Evolutionary conservation across 192 early-diverging fungal genomes (phyloP).

Genomic region (Chytriomyces hyalinus): DNA sequence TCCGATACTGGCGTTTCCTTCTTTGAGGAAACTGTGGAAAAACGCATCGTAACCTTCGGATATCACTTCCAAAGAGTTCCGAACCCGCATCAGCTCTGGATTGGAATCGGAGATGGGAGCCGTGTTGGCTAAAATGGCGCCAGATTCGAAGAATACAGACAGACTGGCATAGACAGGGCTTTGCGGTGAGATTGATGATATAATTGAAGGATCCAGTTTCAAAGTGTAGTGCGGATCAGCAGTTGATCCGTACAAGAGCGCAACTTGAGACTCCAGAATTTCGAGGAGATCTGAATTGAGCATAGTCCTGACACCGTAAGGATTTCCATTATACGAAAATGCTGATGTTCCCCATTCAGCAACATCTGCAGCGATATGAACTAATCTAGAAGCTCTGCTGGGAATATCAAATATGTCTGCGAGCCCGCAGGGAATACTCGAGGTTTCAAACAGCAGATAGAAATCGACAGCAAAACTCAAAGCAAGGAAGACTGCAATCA

Average conservation of each 20-base stretch:
- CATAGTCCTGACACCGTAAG: not conserved
- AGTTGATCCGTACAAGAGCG: slow-evolving; percentile 33
- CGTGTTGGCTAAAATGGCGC: slow-evolving; percentile 6
- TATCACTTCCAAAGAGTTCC: not conserved
- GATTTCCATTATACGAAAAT: slow-evolving; percentile 7
- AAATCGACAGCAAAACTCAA: slow-evolving; percentile 2
- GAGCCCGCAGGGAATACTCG: slow-evolving; percentile 21
- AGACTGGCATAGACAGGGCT: slow-evolving; percentile 10
- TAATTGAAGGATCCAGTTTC: not conserved
- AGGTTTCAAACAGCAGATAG: not conserved
- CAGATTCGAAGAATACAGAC: slow-evolving; percentile 15
- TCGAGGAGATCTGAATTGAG: not conserved
- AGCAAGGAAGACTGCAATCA: slow-evolving; percentile 9
- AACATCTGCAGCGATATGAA: not conserved
- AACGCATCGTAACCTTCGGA: slow-evolving; percentile 15
- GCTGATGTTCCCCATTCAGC: slow-evolving; percentile 11
- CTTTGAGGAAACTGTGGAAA: slow-evolving; percentile 2
- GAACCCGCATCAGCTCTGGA: not conserved
- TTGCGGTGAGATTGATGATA: not conserved
- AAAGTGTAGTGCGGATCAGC: slow-evolving; percentile 7
- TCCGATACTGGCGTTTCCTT: not conserved
- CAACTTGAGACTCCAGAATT: slow-evolving; percentile 8
- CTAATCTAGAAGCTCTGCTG: not conserved
- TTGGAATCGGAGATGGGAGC: not conserved
- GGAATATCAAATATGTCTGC: slow-evolving; percentile 14